Conservation (phyloP, 2,329 filamentous ascomycete genomes). For the Pseudocercospora musae region DNA sequence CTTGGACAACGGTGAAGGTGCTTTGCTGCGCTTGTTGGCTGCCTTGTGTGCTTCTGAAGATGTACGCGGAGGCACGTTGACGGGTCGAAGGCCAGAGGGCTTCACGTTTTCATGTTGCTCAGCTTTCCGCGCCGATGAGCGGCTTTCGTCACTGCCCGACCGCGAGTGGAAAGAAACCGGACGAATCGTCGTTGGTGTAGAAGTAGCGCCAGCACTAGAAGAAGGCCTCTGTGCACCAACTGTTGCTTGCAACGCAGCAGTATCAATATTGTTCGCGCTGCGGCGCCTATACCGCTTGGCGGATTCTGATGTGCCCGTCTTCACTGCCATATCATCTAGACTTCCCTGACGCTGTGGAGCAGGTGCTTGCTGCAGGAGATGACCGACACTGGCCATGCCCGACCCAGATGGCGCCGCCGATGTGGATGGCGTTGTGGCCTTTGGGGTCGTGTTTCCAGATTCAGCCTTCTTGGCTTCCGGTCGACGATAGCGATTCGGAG, state of each 20-base stretch:
- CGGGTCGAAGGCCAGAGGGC: slow-evolving; percentile 15
- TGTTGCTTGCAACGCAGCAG: slow-evolving; percentile 26
- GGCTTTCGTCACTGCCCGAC: slow-evolving; percentile 36
- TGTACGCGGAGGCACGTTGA: slow-evolving; percentile 34
- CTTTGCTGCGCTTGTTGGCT: slow-evolving; percentile 39
- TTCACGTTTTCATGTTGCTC: slow-evolving; percentile 22
- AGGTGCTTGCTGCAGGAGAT: slow-evolving; percentile 39
- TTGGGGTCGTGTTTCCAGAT: slow-evolving; percentile 40
- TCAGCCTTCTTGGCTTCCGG: slow-evolving; percentile 55
- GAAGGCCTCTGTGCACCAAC: slow-evolving; percentile 25
- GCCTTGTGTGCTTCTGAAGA: slow-evolving; percentile 35
- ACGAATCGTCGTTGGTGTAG: slow-evolving; percentile 33
- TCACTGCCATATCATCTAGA: slow-evolving; percentile 68
- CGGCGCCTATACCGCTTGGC: slow-evolving; percentile 75
- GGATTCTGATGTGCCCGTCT: slow-evolving; percentile 58
- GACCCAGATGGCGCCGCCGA: slow-evolving; percentile 49
- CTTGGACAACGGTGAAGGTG: slow-evolving; percentile 48
- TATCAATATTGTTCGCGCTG: slow-evolving; percentile 69
- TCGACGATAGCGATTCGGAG: slow-evolving; percentile 81
- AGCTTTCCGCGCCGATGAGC: slow-evolving; percentile 16
- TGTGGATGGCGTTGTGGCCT: slow-evolving; percentile 15
- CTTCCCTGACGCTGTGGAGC: slow-evolving; percentile 40
- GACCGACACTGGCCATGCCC: slow-evolving; percentile 54
- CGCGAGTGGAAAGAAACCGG: slow-evolving; percentile 34
- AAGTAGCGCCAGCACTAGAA: slow-evolving; percentile 28